Evolutionary conservation across 352 stramenopile genomes (phyloP), one percentile per base, ranked within the genome.

Genomic region (Phytophthora pluvialis): DNA sequence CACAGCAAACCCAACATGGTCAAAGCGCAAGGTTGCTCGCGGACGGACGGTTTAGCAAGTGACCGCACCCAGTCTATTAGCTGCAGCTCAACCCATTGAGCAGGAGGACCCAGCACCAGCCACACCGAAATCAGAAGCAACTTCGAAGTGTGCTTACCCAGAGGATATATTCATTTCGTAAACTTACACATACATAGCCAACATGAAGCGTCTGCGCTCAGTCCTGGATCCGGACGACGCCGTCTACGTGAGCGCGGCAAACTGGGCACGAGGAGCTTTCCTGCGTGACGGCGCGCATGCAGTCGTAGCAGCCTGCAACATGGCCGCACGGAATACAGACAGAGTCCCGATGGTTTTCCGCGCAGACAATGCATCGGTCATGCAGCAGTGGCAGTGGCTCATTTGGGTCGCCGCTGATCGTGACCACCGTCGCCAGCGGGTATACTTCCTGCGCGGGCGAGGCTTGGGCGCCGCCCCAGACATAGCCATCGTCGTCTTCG

Each of bases 271-370:
- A 67, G 16, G 53, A 59, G 8, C 40, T 62, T 32, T 67, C 55
- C 1, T 68, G 59, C 18, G 70, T 80, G 21, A 82, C 68, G 5
- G 45, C 46, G 45, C 56, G 32, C 49, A 89, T 82, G 43, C 81
- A 89, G 7, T 57, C 38, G 48, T 75, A 73, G 66, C 81, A 90
- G n/a, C 75, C 76, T 4, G 80, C 76, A 35, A 87, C 67, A 55
- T 90, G 81, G 1, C 81, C 80, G 26, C 80, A 90, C 13, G 81
- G 81, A 21, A 90, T 79, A 54, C 80, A 88, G 40, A 88, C 74
- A 6, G 80, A 78, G 40, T 88, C 72, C 0, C 81, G 71, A 16
- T 60, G 26, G 10, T 77, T 72, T 39, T 85, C 76, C 50, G 72
- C 64, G 48, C 78, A 90, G n/a, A 90, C 73, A 56, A 82, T 75